Evolutionary conservation across 139 green algal species (phyloP), one percentile per base, ranked within the genome.

Genomic region (Gonium pectorale): DNA sequence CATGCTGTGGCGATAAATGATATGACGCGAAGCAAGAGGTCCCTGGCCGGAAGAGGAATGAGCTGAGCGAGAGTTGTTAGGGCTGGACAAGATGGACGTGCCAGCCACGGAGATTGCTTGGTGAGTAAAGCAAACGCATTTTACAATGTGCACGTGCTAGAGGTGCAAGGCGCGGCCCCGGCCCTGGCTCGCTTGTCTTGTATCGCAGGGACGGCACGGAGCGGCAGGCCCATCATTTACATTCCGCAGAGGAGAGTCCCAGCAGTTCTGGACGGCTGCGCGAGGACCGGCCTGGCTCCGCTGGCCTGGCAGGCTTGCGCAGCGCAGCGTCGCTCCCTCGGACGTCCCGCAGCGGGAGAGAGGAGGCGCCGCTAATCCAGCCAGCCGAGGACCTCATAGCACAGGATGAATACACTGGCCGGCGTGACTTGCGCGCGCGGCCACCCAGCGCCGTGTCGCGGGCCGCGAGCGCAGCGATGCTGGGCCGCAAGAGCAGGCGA

Each of bases 171-270:
- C n/a, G n/a, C n/a, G n/a, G n/a, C n/a, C n/a, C n/a, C n/a, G n/a
- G n/a, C n/a, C n/a, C n/a, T n/a, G n/a, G n/a, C n/a, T n/a, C 51
- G 4, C 6, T 59, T 2, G 29, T 33, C 13, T 15, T 66, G 49
- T 29, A 22, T 49, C 7, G 33, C 71, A 79, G 71, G 71, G 71
- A 64, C 7, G 71, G 71, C n/a, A n/a, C n/a, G 49, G 71, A 79
- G 15, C 72, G 72, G 21, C 52, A 68, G 72, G 35, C 72, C 52
- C 72, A 80, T 52, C 72, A 80, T 0, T 35, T 29, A 2, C 52
- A 51, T 37, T 67, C 52, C 27, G 72, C 72, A 38, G 51, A 54
- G 43, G 72, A 56, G 24, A 52, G 51, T 6, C 72, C 72, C 35
- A 54, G 72, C 37, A 41, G 52, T 21, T 80, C 72, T 29, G 72